phyloP scores from a whole-genome alignment of 768 basidiomycete species.

The Rhodosporidiobolus sp. region DNA sequence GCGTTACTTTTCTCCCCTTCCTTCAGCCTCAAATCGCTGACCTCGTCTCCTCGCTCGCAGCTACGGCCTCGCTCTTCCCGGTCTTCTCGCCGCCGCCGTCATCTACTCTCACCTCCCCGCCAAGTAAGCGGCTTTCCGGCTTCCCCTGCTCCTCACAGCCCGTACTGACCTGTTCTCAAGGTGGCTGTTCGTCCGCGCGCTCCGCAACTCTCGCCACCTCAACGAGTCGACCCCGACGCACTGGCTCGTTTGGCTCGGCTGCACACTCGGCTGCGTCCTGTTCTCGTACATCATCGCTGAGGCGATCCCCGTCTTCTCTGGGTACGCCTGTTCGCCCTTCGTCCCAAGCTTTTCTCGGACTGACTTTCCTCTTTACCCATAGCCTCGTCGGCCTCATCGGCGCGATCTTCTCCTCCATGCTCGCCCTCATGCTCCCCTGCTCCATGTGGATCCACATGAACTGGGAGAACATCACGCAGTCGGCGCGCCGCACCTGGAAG shows the following conservation, averaged over 20 bases:
- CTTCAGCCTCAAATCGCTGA: too few relatives aligned
- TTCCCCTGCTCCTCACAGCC: not conserved
- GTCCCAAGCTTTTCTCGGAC: not conserved
- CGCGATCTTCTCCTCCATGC: slow-evolving; percentile 21
- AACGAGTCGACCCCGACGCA: slow-evolving; percentile 24
- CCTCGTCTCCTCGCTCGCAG: slow-evolving; percentile 2
- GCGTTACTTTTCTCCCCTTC: not conserved
- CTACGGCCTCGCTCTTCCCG: slow-evolving; percentile 41
- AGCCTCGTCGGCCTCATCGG: slow-evolving; percentile 13
- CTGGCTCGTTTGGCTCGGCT: slow-evolving; percentile 38
- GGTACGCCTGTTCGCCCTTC: not conserved
- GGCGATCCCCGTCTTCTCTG: slow-evolving; percentile 10
- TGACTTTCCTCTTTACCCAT: not conserved
- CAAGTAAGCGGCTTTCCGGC: too few relatives aligned
- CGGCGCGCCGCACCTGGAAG: not conserved
- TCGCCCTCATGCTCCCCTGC: slow-evolving; percentile 13
- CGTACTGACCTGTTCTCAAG: slow-evolving; percentile 29
- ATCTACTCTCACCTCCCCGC: slow-evolving; percentile 1
- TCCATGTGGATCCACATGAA: slow-evolving; percentile 12
- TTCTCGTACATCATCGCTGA: slow-evolving; percentile 37
- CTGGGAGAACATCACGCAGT: not conserved
- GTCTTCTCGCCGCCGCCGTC: slow-evolving; percentile 15
- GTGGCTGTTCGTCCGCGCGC: slow-evolving; percentile 45
- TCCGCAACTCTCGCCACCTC: slow-evolving; percentile 40
- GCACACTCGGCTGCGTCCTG: slow-evolving; percentile 22